Percentiles rank a stretch among this genome's conserved stretches.
These are phyloP conservation scores for Hibiscus trionum DNA, from an alignment of 345 rosid species.

Conservation along the genomic window DNA sequence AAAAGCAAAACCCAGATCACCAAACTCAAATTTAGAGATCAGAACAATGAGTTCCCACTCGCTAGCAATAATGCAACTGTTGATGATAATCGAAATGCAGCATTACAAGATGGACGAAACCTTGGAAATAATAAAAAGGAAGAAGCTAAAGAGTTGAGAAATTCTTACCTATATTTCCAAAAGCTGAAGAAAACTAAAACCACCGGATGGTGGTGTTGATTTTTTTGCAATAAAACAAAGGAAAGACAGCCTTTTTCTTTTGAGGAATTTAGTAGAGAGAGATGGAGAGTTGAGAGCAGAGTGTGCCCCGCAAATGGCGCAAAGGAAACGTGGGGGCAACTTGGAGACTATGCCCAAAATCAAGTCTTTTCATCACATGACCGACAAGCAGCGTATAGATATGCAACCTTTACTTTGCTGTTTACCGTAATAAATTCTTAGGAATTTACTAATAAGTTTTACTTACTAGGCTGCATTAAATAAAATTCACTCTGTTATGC, in stretches of 20 bases:
- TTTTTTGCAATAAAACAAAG: no score
- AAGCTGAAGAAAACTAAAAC: background rate
- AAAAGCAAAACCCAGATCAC: slow-evolving; percentile 6
- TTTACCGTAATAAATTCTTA: background rate
- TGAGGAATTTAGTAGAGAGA: slow-evolving; percentile 1
- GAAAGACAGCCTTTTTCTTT: background rate
- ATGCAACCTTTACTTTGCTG: slow-evolving; percentile 13
- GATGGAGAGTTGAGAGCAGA: slow-evolving; percentile 3
- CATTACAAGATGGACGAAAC: slow-evolving; percentile 26
- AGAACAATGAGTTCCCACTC: background rate
- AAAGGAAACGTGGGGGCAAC: slow-evolving; percentile 77
- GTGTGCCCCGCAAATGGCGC: slow-evolving; percentile 33
- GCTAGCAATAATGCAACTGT: background rate
- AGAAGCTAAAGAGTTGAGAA: slow-evolving; percentile 13
- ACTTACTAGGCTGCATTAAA: no score
- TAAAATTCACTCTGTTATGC: no score
- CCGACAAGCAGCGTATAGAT: background rate
- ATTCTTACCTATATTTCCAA: slow-evolving; percentile 7
- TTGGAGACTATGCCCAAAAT: slow-evolving; percentile 2
- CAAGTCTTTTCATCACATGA: slow-evolving; percentile 28
- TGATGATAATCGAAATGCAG: slow-evolving; percentile 17
- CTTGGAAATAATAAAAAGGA: background rate
- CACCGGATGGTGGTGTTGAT: background rate
- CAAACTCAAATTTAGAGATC: slow-evolving; percentile 1
- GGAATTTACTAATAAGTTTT: no score